These are phyloP conservation scores for Martensiomyces pterosporus DNA, from an alignment of 192 early-diverging fungal species.

Conservation along the genomic window DNA sequence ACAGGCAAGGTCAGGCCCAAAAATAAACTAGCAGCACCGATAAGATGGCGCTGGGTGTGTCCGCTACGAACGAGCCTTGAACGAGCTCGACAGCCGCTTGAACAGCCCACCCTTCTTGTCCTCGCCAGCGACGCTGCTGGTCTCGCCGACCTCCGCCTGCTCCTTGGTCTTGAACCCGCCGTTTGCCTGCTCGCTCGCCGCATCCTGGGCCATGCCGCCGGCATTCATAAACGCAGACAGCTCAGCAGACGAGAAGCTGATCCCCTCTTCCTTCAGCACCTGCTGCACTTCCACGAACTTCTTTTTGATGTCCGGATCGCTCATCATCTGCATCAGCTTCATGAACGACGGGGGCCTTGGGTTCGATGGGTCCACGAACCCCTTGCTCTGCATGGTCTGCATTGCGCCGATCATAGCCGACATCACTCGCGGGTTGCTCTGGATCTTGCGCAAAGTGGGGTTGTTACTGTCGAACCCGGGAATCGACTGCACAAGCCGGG, in stretches of 20 bases:
- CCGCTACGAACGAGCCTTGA: constrained; percentile 20
- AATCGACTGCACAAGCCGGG: background rate
- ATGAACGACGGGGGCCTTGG: constrained; percentile 26
- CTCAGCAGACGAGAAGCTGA: constrained; percentile 23
- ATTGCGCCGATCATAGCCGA: constrained; percentile 11
- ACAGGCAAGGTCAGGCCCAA: background rate
- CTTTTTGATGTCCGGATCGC: constrained; percentile 23
- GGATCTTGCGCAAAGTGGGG: constrained; percentile 14
- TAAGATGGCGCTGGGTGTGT: too few relatives aligned
- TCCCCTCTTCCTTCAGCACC: constrained; percentile 28
- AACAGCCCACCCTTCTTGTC: constrained; percentile 15
- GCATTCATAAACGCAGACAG: constrained; percentile 19
- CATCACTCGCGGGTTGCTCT: constrained; percentile 22
- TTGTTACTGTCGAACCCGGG: constrained; percentile 14
- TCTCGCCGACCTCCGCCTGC: background rate
- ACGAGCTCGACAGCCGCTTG: constrained; percentile 6
- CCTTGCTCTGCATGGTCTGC: constrained; percentile 21
- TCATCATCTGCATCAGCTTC: constrained; percentile 37
- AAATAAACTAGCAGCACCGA: too few relatives aligned
- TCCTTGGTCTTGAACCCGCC: constrained; percentile 3
- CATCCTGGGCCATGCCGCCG: background rate
- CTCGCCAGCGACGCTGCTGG: too few relatives aligned
- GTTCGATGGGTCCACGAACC: constrained; percentile 7
- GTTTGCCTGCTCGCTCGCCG: background rate
- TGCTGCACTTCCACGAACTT: constrained; percentile 13